A percentile compares a stretch with the other conserved stretches of the same genome.
Conservation (phyloP, 1,284 basidiomycete species). For the Stereum hirsutum region DNA sequence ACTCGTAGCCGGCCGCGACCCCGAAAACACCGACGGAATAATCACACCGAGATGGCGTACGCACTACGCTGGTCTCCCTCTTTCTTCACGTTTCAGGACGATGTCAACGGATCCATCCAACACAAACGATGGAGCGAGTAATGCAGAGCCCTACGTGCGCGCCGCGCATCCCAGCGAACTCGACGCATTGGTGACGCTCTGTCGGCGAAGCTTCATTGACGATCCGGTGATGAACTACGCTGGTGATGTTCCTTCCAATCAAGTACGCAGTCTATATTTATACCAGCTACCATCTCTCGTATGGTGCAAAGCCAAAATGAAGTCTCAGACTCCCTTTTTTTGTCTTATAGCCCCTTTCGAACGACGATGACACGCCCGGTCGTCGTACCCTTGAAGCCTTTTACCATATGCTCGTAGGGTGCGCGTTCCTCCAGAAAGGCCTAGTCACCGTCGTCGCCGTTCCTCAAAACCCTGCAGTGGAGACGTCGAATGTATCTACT, state of each 20-base stretch:
- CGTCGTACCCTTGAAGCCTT: not conserved
- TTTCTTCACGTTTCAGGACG: no score
- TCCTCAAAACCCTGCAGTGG: no score
- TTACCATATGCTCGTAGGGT: not conserved
- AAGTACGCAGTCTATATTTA: no score
- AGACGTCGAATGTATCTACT: no score
- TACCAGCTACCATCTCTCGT: no score
- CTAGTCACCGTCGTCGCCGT: not conserved
- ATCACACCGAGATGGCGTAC: no score
- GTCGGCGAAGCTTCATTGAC: not conserved
- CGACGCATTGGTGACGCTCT: not conserved
- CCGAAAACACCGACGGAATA: no score
- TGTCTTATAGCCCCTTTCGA: not conserved
- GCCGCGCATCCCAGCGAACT: not conserved
- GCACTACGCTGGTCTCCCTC: no score
- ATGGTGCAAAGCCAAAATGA: no score
- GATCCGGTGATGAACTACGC: not conserved
- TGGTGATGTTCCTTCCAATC: no score
- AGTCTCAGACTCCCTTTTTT: not conserved
- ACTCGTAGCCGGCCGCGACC: no score
- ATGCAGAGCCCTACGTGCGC: not conserved
- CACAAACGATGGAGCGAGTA: not conserved
- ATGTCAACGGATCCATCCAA: no score
- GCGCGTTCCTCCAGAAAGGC: not conserved
- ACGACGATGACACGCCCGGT: not conserved